Base-by-base conservation (phyloP, 2,329 filamentous ascomycete species). In the Lecanicillium sp. region DNA sequence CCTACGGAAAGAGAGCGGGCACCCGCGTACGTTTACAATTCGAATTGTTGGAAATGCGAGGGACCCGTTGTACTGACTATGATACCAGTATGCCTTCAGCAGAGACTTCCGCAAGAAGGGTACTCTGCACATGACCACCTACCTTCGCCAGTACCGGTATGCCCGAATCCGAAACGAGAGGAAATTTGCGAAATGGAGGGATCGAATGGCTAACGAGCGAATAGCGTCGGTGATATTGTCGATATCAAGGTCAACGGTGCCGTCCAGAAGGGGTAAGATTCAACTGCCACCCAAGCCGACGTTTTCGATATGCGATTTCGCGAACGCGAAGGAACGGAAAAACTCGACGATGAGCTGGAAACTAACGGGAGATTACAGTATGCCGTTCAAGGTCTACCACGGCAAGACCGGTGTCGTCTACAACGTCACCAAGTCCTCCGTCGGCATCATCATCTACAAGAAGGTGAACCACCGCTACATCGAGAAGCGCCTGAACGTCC, bases 401-500 rank as follows among this genome's bases (percentile, higher is more conserved):
- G 93, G 91, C 69, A 97, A 97, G 87, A 95, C 90, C 57, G 90
- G 90, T 70, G 87, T 95, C 66, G 78, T 95, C 76, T 95, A 95
- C 87, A 98, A 98, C 81, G 93, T 98, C 66, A 93, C 91, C 77
- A 95, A 96, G 84, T 87, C 83, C 65, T 87, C 93, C 59, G 90
- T 98, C 70, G 93, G 93, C 67, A 87, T 98, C 74, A 96, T 98
- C 78, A 87, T 98, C 77, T 91, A 95, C 87, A 96, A 95, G 84
- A 89, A 94, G 75, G 93, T 98, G 72, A 90, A 90, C 78, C 93
- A 97, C 86, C 87, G 91, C 68, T 98, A 96, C 84, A 81, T 98
- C 72, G 93, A 98, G 87, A 98, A 98, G 90, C 91, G 93, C 73
- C 84, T 98, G 80, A 97, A 95, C 84, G 81, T 98, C 77, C 89